These are phyloP conservation scores for Asterella californica DNA, from an alignment of 225 moss, liverwort and hornwort species.

Conservation along the genomic window DNA sequence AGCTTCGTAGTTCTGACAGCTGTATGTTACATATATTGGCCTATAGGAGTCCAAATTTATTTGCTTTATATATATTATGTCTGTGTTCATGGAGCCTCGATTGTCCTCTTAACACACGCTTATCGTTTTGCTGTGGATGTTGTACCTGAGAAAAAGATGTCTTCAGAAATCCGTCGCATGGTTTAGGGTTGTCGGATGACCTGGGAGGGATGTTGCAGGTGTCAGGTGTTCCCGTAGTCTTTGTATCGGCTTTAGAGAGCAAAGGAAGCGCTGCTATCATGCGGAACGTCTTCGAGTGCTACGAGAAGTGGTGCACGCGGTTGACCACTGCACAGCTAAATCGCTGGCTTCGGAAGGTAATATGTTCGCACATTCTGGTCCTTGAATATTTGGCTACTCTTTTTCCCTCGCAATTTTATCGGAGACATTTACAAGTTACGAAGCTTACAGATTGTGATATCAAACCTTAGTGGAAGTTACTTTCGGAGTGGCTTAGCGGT, in stretches of 20 bases:
- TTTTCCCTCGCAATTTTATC: neutral
- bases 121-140: neutral
- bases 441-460: neutral
- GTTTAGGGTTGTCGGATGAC: too few species aligned
- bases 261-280: constrained; percentile 69
- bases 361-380: neutral
- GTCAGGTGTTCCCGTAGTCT: constrained; percentile 78
- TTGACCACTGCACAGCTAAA: constrained; percentile 90
- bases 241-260: constrained; percentile 77
- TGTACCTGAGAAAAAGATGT: neutral
- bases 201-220: constrained; percentile 43
- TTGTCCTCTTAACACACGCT: neutral
- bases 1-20: neutral
- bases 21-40: too few species aligned
- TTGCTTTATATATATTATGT: too few species aligned
- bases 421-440: neutral
- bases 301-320: constrained; percentile 79
- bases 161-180: neutral
- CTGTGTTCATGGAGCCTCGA: neutral
- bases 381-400: neutral
- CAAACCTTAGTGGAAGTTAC: too few species aligned
- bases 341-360: constrained; percentile 93
- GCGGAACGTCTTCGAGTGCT: constrained; percentile 74
- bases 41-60: neutral
- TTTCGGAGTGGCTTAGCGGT: neutral